Conservation (phyloP, 2,329 filamentous ascomycete genomes). For the Fonsecaea nubica region DNA sequence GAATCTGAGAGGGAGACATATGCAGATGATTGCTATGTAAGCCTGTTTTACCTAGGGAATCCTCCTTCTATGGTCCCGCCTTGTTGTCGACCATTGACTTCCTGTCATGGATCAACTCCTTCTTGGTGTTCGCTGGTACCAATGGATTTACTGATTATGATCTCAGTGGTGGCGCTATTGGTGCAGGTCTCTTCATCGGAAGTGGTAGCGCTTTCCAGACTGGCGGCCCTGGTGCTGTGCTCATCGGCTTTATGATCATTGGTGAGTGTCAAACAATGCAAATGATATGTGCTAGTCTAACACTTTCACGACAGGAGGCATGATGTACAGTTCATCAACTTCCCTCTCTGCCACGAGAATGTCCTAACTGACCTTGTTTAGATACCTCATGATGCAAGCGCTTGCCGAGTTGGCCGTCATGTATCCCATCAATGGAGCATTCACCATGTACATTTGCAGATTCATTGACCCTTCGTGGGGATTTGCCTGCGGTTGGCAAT, state of each 20-base stretch:
- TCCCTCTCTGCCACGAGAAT: slow-evolving; percentile 49
- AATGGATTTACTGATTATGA: neutral
- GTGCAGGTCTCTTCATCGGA: slow-evolving; percentile 52
- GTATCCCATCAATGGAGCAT: slow-evolving; percentile 67
- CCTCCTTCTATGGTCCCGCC: neutral
- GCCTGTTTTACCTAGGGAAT: neutral
- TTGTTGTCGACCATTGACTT: neutral
- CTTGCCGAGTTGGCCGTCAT: slow-evolving; percentile 65
- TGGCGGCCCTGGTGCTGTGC: slow-evolving; percentile 61
- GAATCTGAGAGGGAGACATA: slow-evolving; percentile 29
- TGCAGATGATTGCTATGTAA: slow-evolving; percentile 51
- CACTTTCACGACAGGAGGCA: slow-evolving; percentile 41
- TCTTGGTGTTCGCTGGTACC: neutral
- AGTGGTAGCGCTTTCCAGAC: slow-evolving; percentile 46
- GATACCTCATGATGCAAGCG: slow-evolving; percentile 61
- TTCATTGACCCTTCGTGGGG: slow-evolving; percentile 54
- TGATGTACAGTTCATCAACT: slow-evolving; percentile 55
- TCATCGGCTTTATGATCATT: slow-evolving; percentile 78
- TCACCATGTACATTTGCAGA: slow-evolving; percentile 61
- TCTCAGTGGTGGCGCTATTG: slow-evolving; percentile 40
- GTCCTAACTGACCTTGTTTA: slow-evolving; percentile 45
- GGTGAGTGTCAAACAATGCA: slow-evolving; percentile 52
- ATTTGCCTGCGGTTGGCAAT: slow-evolving; percentile 51
- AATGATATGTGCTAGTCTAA: slow-evolving; percentile 35
- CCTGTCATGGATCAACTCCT: neutral